Percentiles rank a stretch among this genome's conserved stretches.
phyloP scores from a whole-genome alignment of 1,139 yeast species.

The Candida freyschussii region DNA sequence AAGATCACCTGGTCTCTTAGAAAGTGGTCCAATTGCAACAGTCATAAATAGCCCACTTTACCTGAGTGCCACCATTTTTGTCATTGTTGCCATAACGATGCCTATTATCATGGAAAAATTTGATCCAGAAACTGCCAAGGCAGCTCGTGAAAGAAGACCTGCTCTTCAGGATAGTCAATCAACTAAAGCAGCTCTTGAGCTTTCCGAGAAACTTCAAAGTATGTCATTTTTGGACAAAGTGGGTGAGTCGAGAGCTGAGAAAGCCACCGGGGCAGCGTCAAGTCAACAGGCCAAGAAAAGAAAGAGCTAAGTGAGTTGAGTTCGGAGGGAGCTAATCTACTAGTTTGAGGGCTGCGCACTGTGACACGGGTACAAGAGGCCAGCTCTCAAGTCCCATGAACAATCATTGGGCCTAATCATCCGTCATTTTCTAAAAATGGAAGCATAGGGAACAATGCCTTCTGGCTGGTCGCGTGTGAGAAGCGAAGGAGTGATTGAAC shows the following conservation, averaged over 20 bases:
- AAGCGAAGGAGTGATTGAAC: too few species aligned
- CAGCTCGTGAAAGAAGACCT: constrained; percentile 29
- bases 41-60: constrained; percentile 34
- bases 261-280: not conserved
- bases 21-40: constrained; percentile 32
- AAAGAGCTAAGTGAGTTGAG: constrained; percentile 1
- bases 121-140: constrained; percentile 35
- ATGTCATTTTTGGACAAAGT: too few species aligned
- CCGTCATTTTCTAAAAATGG: too few species aligned
- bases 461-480: too few species aligned
- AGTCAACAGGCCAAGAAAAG: constrained; percentile 3
- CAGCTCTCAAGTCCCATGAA: too few species aligned
- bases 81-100: constrained; percentile 24
- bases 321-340: too few species aligned
- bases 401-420: too few species aligned
- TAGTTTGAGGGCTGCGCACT: too few species aligned
- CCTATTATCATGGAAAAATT: constrained; percentile 33
- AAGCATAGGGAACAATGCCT: too few species aligned
- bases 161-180: constrained; percentile 14
- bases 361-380: too few species aligned
- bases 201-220: constrained; percentile 8
- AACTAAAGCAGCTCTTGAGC: constrained; percentile 11
- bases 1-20: constrained; percentile 29
- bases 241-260: constrained; percentile 1
- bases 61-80: constrained; percentile 27